Base-by-base conservation (phyloP, 1,284 basidiomycete species). In the Sanghuangporus weigelae region DNA sequence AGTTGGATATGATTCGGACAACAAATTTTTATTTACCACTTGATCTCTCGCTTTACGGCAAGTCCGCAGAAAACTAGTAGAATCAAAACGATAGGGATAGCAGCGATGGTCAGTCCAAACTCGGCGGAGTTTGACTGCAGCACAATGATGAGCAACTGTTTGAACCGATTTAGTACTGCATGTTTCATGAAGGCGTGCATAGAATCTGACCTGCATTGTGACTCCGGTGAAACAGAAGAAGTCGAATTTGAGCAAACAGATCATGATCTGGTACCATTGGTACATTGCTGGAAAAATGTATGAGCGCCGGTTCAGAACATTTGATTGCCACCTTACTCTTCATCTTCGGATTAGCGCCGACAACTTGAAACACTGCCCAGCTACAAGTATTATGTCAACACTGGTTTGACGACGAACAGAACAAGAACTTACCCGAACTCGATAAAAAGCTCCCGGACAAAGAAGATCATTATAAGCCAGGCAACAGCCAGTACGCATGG, bases 201-300 rank as follows among this genome's bases (percentile, higher is more conserved):
- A 38, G 35, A 12, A n/a, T 38, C 76, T 63, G 66, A 85, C 90
- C 83, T 93, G 92, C 82, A 93, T 92, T 7, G 90, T 92, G 42
- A 93, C 88, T n/a, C 87, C 91, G 38, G 82, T 81, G 72, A 93
- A 93, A 73, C 83, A 86, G 77, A 93, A 93, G 74, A 93, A 93
- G 73, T 93, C 91, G 71, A 94, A 92, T 72, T 93, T 93, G 69
- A 93, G 82, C 51, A 93, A 80, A 71, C 90, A 92, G 59, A 93
- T 85, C 80, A 92, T 85, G 69, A 93, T 84, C 73, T 93, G 89
- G 71, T 93, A 93, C 75, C 79, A 90, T 68, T 88, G 87, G 72
- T 91, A 93, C 90, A 93, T 92, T 44, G 81, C 89, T 92, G 67
- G 26, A 11, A 42, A 55, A 35, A 49, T 62, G n/a, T 50, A 51